Conservation (phyloP, 2,329 filamentous ascomycete species). For the Acrocalymma vagum region DNA sequence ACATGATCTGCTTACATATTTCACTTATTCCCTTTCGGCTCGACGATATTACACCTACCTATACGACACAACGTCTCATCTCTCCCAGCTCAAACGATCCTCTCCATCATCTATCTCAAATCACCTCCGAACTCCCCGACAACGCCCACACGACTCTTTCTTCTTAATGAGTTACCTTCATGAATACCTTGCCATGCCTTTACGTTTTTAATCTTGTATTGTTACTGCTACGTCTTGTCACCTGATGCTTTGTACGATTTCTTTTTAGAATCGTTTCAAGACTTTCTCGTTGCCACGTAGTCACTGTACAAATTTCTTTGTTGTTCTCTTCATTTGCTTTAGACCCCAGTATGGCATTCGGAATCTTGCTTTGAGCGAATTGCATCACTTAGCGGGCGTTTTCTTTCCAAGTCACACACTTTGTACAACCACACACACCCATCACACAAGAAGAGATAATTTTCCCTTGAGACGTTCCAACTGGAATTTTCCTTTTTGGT, state of each 20-base stretch:
- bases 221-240: slow-evolving; percentile 25
- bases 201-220: slow-evolving; percentile 41
- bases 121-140: slow-evolving; percentile 4
- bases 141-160: slow-evolving; percentile 14
- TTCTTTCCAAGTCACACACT: slow-evolving; percentile 20
- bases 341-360: slow-evolving; percentile 14
- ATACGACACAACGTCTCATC: slow-evolving; percentile 11
- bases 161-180: slow-evolving; percentile 32
- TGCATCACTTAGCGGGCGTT: slow-evolving; percentile 46
- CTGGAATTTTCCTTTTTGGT: no score
- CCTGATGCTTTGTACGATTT: slow-evolving; percentile 27
- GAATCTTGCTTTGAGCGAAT: slow-evolving; percentile 26
- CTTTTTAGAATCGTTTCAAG: slow-evolving; percentile 23
- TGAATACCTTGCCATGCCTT: slow-evolving; percentile 27
- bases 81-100: slow-evolving; percentile 4
- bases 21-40: slow-evolving; percentile 3
- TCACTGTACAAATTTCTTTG: slow-evolving; percentile 31
- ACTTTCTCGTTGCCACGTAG: slow-evolving; percentile 23
- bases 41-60: no score
- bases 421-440: no score
- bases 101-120: slow-evolving; percentile 5
- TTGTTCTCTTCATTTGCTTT: slow-evolving; percentile 11
- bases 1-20: slow-evolving; percentile 17
- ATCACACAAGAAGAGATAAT: no score
- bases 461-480: no score